Evolutionary conservation across 495 filamentous ascomycete species (phyloP), one percentile per base, ranked within the genome.

Genomic region (Physcia stellaris): DNA sequence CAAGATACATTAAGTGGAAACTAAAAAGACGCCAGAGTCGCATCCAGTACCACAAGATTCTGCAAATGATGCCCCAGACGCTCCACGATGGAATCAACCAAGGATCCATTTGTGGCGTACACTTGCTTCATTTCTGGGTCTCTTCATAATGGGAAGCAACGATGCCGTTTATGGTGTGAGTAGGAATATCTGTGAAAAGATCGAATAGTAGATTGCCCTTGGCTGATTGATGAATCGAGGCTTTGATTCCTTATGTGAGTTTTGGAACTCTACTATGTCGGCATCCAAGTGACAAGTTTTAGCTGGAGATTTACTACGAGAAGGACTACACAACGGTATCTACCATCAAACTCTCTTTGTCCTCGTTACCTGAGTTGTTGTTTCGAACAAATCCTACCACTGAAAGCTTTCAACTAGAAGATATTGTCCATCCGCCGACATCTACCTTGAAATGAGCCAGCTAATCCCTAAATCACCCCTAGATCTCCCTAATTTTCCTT

Each of bases 121-220:
- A 6, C 54, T 75, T 20, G 57, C 77, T 2, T 75, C 78, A n/a
- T 76, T 83, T 46, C 83, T 72, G 64, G 63, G 60, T 32, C 90
- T 94, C 49, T 60, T 84, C 11, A 70, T 83, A 4, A 77, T 90
- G 73, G 86, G 86, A 5, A 67, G 73, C 49, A 90, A 84, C 54
- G 86, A 94, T 62, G 80, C 77, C 15, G 79, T 80, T 1, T 80
- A 79, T 47, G 84, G 84, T 30, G 81, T 83, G 60, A 65, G 75
- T 18, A 42, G 4, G n/a, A n/a, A n/a, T n/a, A n/a, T n/a, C n/a
- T n/a, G 21, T 20, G 4, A 28, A 29, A 21, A 28, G 6, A 27
- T 26, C 10, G 11, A 20, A 32, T 19, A 45, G 38, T 23, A 37
- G 4, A 36, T 22, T 22, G 3, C 29, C 26, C 22, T 13, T 31